phyloP scores from a whole-genome alignment of 176 grass and related monocot genomes.

The Pharus latifolius region DNA sequence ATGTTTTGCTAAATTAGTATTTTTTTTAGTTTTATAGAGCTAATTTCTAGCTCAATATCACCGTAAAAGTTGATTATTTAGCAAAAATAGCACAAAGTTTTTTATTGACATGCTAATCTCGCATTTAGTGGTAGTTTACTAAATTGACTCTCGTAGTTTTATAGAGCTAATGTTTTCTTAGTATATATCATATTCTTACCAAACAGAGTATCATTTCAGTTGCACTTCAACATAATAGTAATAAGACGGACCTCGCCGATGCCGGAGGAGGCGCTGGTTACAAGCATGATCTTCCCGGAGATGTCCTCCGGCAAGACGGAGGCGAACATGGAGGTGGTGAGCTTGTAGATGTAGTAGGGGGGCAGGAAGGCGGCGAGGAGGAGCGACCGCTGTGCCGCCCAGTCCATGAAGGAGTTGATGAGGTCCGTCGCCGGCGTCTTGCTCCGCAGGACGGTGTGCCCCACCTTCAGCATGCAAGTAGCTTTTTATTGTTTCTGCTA shows the following conservation, averaged over 20 bases:
- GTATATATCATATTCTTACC: no score
- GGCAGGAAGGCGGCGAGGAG: conserved; percentile 25
- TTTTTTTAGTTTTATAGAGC: no score
- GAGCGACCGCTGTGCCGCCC: conserved; percentile 19
- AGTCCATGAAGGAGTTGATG: conserved; percentile 43
- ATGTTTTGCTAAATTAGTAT: no score
- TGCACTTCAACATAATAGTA: conserved; percentile 21
- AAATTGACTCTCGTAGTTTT: no score
- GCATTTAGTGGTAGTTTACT: no score
- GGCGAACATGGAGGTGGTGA: conserved; percentile 34
- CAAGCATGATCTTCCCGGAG: conserved; percentile 59
- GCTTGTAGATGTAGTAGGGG: conserved; percentile 43
- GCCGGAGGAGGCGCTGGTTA: conserved; percentile 74
- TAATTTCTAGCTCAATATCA: no score
- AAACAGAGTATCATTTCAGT: no score
- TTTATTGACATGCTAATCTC: no score
- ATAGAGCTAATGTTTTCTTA: no score
- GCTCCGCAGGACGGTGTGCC: conserved; percentile 37
- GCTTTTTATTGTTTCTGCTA: no score
- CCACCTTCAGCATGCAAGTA: conserved; percentile 35
- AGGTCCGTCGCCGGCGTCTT: conserved; percentile 43
- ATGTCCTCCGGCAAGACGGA: conserved; percentile 41
- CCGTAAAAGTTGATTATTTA: no score
- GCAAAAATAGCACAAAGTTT: no score
- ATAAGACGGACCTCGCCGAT: conserved; percentile 45